Conservation (phyloP, 371 early-diverging fungal genomes). For the Rhizoclosmatium hyalinum region DNA sequence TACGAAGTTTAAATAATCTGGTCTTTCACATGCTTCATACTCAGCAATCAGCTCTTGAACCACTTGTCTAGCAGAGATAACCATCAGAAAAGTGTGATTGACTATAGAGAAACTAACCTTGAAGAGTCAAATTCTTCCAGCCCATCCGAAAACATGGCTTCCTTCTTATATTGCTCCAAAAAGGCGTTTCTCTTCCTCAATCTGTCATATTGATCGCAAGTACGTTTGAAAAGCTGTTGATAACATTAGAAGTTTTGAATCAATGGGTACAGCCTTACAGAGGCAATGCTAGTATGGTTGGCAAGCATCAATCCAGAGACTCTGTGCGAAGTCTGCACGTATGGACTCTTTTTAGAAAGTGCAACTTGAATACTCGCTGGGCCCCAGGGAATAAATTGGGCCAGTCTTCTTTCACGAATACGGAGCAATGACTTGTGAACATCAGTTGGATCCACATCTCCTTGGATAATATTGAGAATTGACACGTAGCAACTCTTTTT, state of each 20-base stretch:
- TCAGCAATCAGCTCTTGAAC: constrained; percentile 92
- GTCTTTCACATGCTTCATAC: constrained; percentile 93
- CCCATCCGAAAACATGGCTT: constrained; percentile 80
- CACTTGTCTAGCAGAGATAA: constrained; percentile 60
- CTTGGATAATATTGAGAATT: constrained; percentile 95
- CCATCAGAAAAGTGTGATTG: constrained; percentile 1
- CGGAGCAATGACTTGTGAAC: constrained; percentile 96
- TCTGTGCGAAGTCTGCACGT: constrained; percentile 87
- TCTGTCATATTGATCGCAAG: constrained; percentile 95
- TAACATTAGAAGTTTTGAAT: not conserved
- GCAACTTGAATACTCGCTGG: constrained; percentile 98
- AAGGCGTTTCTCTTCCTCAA: constrained; percentile 98
- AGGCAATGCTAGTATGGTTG: constrained; percentile 96
- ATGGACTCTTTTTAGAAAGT: constrained; percentile 89
- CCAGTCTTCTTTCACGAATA: constrained; percentile 91
- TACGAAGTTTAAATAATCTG: constrained; percentile 73
- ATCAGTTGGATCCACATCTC: constrained; percentile 97
- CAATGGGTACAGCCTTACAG: constrained; percentile 55
- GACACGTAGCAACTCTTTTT: constrained; percentile 96
- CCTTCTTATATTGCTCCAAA: constrained; percentile 93
- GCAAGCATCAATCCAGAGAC: constrained; percentile 98
- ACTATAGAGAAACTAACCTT: constrained; percentile 38
- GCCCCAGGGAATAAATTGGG: constrained; percentile 99
- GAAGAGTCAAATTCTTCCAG: constrained; percentile 93
- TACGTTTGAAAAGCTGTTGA: constrained; percentile 83